Evolutionary conservation across 2,329 filamentous ascomycete species (phyloP), one percentile per base, ranked within the genome.

Genomic region (Apiospora kogelbergensis): DNA sequence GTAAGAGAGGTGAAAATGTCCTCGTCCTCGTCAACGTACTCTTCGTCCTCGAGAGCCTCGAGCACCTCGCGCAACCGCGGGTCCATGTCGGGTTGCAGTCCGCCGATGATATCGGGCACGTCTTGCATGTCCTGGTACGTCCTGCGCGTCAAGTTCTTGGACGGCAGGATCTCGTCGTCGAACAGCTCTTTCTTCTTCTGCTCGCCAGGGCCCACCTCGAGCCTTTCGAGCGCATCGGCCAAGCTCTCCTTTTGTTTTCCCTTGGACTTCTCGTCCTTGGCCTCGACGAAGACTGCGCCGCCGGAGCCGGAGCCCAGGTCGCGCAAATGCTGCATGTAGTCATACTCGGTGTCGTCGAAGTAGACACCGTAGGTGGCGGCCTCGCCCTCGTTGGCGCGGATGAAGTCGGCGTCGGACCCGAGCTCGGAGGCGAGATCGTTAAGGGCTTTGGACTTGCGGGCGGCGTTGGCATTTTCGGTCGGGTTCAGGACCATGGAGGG

Each of bases 321-420:
- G 68, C 94, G 92, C 86, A 99, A 84, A 81, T 99, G 96, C 81
- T 99, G 96, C 96, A 99, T 99, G 83, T 99, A 99, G 81, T 99
- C 96, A 82, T 99, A 99, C 77, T 93, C 89, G 72, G 93, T 92
- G 81, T 99, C 96, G 81, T 99, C 97, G 80, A 88, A 99, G 85
- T 93, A 99, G 72, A 99, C 89, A 72, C 96, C 96, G 81, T 98
- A 90, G 79, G 93, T 93, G 73, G 97, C 96, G 10, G 97, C 96
- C 82, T 99, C 95, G 75, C 97, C 97, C 81, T 99, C 96, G 80
- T 99, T 98, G 68, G 89, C 88, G 74, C 95, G 90, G 73, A 97
- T 89, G 70, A 82, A 82, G 53, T 85, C 84, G 26, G 86, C 85
- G 41, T 91, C 89, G 42, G 87, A 84, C 1, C 92, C 92, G 65